Base-by-base conservation (phyloP, 2,329 filamentous ascomycete genomes). In the Apiospora rasikravindrae region DNA sequence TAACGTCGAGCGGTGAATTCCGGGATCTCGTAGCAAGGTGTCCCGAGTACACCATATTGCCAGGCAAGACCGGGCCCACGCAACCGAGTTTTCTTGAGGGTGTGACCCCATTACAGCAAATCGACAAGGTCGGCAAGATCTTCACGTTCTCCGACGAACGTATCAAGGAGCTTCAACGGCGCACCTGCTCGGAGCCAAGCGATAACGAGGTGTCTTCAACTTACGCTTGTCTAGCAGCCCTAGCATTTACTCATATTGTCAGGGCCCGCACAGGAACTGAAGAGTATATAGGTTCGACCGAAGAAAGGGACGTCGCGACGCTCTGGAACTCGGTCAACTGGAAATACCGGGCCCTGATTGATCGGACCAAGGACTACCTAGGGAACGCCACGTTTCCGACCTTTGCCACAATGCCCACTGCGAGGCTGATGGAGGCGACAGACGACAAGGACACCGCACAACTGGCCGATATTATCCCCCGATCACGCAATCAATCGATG, bases 291-390 rank as follows among this genome's bases (percentile, higher is more conserved):
- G 75, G 75, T 2, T 74, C 75, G 33, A 33, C 61, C 44, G 61
- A 72, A 8, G 64, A 40, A 13, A 45, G 19, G 29, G 57, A 71
- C 67, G 47, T 37, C 1, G 77, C 81, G 4, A 77, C 77, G 68
- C 73, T 85, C 61, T 81, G 83, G 75, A 83, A 84, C 53, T 84
- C 83, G 69, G 83, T 84, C 6, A 84, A 84, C 74, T 86, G 83
- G 83, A 78, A 80, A 57, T 75, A 76, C 64, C 79, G 83, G 29
- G 82, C 82, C 0, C 83, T 83, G 70, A 70, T 77, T 13, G 73
- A 73, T 13, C 76, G 79, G 22, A 77, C 78, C 10, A 73, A 72
- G 7, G 77, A 80, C 61, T 85, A 85, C 74, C 83, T 82, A 72
- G 84, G 84, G 69, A 86, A 85, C 70, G 82, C 83, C 0, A 83